Evolutionary conservation across 78 protist genomes (phyloP), one percentile per base, ranked within the genome.

Genomic region (Chrysochromulina parva): DNA sequence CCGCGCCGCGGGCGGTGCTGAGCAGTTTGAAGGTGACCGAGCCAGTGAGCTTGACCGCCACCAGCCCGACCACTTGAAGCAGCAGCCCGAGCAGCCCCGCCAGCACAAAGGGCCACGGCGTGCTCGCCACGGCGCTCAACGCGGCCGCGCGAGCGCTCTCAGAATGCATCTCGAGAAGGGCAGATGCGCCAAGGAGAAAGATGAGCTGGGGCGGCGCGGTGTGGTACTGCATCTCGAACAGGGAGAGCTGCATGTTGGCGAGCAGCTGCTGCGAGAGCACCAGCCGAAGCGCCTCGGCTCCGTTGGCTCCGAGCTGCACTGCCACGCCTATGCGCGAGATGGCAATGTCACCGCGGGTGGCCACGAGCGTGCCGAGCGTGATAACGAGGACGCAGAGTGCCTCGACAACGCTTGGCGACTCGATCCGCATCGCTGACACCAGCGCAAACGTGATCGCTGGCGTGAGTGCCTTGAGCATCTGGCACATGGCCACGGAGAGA

Each of bases 191-290:
- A 13, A 58, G 62, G 62, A 58, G 62, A 58, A 7, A 58, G 24
- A 13, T 13, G 24, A 13, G 24, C 62, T 58, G 62, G 62, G 13
- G 62, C 82, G 82, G 82, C 50, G 82, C 82, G 13, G 48, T 55
- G 55, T 74, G 55, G 55, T 74, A 48, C 24, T 48, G 55, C 82
- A 74, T 74, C 82, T 74, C 57, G 57, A 74, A 53, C 11, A 74
- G 82, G 19, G 82, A 55, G 3, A 74, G 82, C 71, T 10, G n/a
- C n/a, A 22, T 14, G 78, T 50, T 13, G 2, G 58, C 82, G 26
- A 74, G 53, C 55, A 74, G 58, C 57, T 55, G 82, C 55, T 74
- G 82, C 28, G 82, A 38, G 50, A 74, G 82, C 26, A 74, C 82
- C 24, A 74, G 57, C 20, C 82, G 82, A 2, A 38, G 6, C 24